Base-by-base conservation (phyloP, 2,329 filamentous ascomycete species). In the Bipolaris sorokiniana region DNA sequence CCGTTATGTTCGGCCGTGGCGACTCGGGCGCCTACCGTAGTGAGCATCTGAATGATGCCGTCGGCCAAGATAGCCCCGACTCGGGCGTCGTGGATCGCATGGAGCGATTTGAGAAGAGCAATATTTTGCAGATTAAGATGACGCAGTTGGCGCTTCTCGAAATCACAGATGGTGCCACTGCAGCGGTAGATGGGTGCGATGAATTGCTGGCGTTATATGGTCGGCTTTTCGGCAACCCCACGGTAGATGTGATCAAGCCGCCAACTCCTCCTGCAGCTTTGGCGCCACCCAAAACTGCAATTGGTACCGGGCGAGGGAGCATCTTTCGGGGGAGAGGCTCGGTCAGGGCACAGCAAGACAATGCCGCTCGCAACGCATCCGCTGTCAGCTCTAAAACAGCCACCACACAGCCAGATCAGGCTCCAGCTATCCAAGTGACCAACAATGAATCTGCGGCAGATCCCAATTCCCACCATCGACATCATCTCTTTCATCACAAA, bases 91-190 rank as follows among this genome's bases (percentile, higher is more conserved):
- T 96, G 0, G 90, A 94, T 63, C 87, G 90, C 42, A 91, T 97
- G 87, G 89, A 92, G 61, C 86, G 88, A 56, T 86, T 87, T 23
- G 93, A 98, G 72, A 96, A 92, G 71, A 91, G 93, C 74, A 86
- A 86, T 47, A 88, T 99, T 40, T 78, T 99, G n/a, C 91, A 98
- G 75, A 88, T 97, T 59, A 96, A 96, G 76, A 96, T 98, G 86
- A 97, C 94, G 10, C 93, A 98, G 70, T 81, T 99, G 58, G 85
- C 90, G 3, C 83, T 99, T 18, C 77, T 95, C 3, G 94, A 98
- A 76, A 80, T 95, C 15, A 80, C 91, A 3, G 92, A 97, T 72
- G 92, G 92, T 1, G 87, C 92, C 0, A 88, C 91, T 56, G 86
- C 89, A 54, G 94, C 95, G 16, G 91, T 98, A 48, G 97, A 97